Percentiles rank a stretch among this genome's conserved stretches.
Conservation (phyloP, 352 stramenopile genomes). For the Phytopythium boreale region DNA sequence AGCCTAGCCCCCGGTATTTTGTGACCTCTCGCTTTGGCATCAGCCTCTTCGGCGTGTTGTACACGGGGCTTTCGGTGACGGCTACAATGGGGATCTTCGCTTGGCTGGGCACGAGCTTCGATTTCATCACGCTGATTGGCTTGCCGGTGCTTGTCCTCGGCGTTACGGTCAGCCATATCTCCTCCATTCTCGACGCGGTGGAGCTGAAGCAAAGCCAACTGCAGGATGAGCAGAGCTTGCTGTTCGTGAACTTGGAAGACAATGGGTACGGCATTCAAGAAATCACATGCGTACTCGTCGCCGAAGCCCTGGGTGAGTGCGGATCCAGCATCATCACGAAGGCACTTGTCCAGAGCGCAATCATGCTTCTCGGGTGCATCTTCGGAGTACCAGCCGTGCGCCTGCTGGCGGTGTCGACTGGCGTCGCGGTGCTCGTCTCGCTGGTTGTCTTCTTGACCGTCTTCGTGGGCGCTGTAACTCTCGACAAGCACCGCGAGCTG, state of each 20-base stretch:
- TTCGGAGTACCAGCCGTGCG: constrained; percentile 62
- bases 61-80: constrained; percentile 57
- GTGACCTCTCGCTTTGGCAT: constrained; percentile 61
- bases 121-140: constrained; percentile 70
- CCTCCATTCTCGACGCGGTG: constrained; percentile 59
- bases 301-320: constrained; percentile 43
- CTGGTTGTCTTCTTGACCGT: constrained; percentile 67
- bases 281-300: constrained; percentile 46
- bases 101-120: constrained; percentile 56
- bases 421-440: constrained; percentile 43
- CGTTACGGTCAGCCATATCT: constrained; percentile 74
- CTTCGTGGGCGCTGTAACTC: constrained; percentile 50
- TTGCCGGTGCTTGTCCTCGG: constrained; percentile 61
- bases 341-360: constrained; percentile 37
- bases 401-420: constrained; percentile 57
- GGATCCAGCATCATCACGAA: constrained; percentile 61
- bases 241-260: constrained; percentile 49
- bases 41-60: constrained; percentile 59
- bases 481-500: constrained; percentile 72
- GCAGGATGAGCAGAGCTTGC: constrained; percentile 33
- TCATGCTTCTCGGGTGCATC: constrained; percentile 53
- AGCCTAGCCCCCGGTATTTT: constrained; percentile 44
- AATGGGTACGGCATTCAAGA: constrained; percentile 46
- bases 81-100: constrained; percentile 67
- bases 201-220: constrained; percentile 44